These are phyloP conservation scores for Fraxinus greggii DNA, from an alignment of 305 asterid species.

Conservation along the genomic window DNA sequence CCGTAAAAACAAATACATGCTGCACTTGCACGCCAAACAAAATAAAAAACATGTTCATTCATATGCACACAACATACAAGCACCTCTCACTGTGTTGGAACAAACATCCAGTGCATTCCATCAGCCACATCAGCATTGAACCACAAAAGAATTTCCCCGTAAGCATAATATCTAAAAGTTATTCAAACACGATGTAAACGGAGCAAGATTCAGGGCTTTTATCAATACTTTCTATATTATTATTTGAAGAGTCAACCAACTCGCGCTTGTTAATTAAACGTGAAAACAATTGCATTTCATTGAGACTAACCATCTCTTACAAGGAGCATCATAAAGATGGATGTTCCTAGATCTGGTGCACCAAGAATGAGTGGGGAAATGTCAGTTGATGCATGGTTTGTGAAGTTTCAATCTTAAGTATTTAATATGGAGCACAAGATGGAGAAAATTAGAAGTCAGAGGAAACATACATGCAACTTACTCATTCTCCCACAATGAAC, in stretches of 20 bases:
- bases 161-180: slow-evolving; percentile 30
- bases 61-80: slow-evolving; percentile 23
- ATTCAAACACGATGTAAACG: slow-evolving; percentile 17
- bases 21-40: not conserved
- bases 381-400: not conserved
- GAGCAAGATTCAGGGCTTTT: not conserved
- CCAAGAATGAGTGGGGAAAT: not conserved
- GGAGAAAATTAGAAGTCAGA: not conserved
- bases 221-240: not conserved
- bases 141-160: slow-evolving; percentile 85
- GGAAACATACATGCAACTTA: not conserved
- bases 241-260: not conserved
- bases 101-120: slow-evolving; percentile 93
- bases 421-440: not conserved
- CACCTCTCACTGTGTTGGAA: slow-evolving; percentile 94
- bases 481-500: not conserved
- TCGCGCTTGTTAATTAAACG: not conserved
- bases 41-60: not conserved
- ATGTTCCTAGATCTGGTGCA: not conserved
- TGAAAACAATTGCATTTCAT: not conserved
- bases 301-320: not conserved
- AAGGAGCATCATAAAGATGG: not conserved
- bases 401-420: not conserved
- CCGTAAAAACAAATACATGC: slow-evolving; percentile 5
- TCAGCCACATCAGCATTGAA: slow-evolving; percentile 98